Evolutionary conservation across 2,329 filamentous ascomycete genomes (phyloP), one percentile per base, ranked within the genome.

Genomic region (Periconia sp.): DNA sequence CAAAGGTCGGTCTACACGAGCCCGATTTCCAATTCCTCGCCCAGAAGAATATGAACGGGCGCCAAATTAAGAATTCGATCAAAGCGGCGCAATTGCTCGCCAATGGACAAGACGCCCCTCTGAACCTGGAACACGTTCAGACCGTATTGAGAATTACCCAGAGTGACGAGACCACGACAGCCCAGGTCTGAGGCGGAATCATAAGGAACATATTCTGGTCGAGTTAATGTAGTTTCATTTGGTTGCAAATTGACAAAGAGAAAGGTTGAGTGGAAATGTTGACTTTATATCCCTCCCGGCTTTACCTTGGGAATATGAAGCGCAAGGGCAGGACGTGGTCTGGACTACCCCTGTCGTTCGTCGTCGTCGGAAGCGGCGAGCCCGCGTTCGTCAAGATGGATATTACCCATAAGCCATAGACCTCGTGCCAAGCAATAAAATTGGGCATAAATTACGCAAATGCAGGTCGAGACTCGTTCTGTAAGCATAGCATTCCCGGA

Each of bases 31-130:
- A 61, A n/a, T 41, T 50, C 38, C 63, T 73, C 4, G 48, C 59
- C 2, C 18, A 44, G 23, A n/a, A n/a, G n/a, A n/a, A n/a, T 28
- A 31, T 54, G 21, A 56, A 59, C 36, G 55, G 56, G 17, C 40
- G 55, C 38, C 44, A 76, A 56, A 77, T 77, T 49, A 76, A 76
- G 54, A 76, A 76, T 43, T 58, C 71, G 37, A 54, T 76, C 24
- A 73, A 73, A 56, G 71, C 72, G 3, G n/a, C n/a, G 68, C 63
- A 72, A 39, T 56, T 75, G 18, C 56, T 76, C 25, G 73, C 73
- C 21, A 64, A 55, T 29, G 58, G 48, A 32, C 48, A 56, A 34
- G 19, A 24, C 8, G 48, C 48, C 29, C 26, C 41, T 15, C 36
- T 69, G 22, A 32, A 33, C 10, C 46, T 66, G 52, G 49, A 50